Base-by-base conservation (phyloP, 108 stramenopile species). In the Skeletonema marinoi region DNA sequence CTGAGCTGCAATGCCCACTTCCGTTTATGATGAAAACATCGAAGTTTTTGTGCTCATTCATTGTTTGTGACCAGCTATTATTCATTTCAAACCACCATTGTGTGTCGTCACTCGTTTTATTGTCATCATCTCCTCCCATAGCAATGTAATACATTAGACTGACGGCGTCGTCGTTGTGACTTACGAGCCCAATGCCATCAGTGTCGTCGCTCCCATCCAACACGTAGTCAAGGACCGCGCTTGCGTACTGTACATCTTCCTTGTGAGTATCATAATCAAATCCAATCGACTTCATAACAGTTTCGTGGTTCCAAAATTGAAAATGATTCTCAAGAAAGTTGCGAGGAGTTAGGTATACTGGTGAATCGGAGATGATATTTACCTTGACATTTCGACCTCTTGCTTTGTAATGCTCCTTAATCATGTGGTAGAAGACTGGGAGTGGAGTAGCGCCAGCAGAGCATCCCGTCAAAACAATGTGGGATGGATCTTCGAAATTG, bases 381-480 rank as follows among this genome's bases (percentile, higher is more conserved):
- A 88, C 77, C 39, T 73, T 64, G 0, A 78, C 81, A 44, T 32
- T 16, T 1, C 14, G 11, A 3, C 32, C 65, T 66, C 54, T 65
- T 65, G 63, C n/a, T 41, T 35, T 59, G 66, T 86, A 88, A 60
- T 81, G 71, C 14, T 69, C 31, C 46, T 78, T 76, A 38, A 86
- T 44, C n/a, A 87, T 29, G 11, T 78, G 61, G 62, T 88, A 83
- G 5, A 74, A 82, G 11, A 86, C 73, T 8, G 85, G 83, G 29
- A 88, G 56, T 1, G 77, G 78, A 10, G 87, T 86, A 19, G 68
- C 87, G 4, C 87, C 87, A 5, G 87, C 87, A 31, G 85, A 86
- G 48, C 87, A 88, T 36, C 87, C 87, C 17, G 87, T 86, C 0
- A 88, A 32, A 29, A 78, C 70, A 14, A 86, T 77, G 32, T 84